Percentiles rank a stretch among this genome's conserved stretches.
phyloP scores from a whole-genome alignment of 1,284 basidiomycete species.

The Ganoderma meredithae region DNA sequence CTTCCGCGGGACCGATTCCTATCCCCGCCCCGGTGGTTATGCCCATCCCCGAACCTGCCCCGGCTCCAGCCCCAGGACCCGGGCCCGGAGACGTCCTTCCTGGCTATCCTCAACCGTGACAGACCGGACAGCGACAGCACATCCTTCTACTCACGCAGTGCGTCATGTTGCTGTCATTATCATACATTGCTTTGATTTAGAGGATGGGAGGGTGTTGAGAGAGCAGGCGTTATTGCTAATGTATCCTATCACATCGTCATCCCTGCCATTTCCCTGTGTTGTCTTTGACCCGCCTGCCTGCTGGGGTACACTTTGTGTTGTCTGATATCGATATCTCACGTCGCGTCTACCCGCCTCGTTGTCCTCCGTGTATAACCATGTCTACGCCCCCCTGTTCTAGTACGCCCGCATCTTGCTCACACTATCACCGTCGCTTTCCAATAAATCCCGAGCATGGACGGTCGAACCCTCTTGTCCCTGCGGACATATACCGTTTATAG shows the following conservation, averaged over 20 bases:
- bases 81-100: constrained; percentile 15
- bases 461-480: background rate
- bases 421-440: constrained; percentile 20
- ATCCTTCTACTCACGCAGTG: background rate
- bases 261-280: constrained; percentile 6
- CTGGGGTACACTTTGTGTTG: constrained; percentile 13
- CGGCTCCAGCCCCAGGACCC: constrained; percentile 7
- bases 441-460: constrained; percentile 3
- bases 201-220: constrained; percentile 24
- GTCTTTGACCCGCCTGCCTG: constrained; percentile 19
- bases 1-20: constrained; percentile 30
- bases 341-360: constrained; percentile 14
- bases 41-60: constrained; percentile 29
- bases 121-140: background rate
- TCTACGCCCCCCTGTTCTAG: constrained; percentile 26
- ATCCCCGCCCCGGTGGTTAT: constrained; percentile 32
- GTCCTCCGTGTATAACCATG: constrained; percentile 28
- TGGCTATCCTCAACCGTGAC: constrained; percentile 26
- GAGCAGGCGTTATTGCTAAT: constrained; percentile 35
- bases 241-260: constrained; percentile 32
- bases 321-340: constrained; percentile 18
- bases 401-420: constrained; percentile 26
- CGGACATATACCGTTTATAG: background rate
- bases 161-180: constrained; percentile 3
- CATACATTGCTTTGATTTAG: constrained; percentile 18